Percentiles rank a stretch among this genome's conserved stretches.
Conservation (phyloP, 306 rosid species). For the Adenanthera pavonina region DNA sequence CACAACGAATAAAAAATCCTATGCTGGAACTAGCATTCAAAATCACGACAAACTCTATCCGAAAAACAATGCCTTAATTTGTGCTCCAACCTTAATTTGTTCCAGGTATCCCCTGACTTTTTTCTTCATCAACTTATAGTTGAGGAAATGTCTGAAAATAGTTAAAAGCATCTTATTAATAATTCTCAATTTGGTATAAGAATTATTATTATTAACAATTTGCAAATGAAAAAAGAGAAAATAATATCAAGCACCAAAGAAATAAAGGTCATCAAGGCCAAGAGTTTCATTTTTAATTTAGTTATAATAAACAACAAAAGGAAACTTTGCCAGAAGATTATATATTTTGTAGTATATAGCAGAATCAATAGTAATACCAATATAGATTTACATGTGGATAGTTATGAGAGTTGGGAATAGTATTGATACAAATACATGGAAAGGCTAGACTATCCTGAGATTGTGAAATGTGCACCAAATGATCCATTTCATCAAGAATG, state of each 20-base stretch:
- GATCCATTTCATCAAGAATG: too few relatives aligned
- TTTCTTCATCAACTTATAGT: conserved; percentile 85
- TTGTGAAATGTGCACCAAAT: too few relatives aligned
- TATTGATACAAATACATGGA: too few relatives aligned
- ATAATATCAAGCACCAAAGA: conserved; percentile 3
- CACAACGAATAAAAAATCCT: too few relatives aligned
- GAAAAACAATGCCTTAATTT: conserved; percentile 12
- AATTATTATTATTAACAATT: not conserved
- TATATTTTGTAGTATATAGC: not conserved
- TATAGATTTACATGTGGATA: not conserved
- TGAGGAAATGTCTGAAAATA: conserved; percentile 62
- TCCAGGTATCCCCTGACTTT: conserved; percentile 67
- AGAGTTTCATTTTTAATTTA: not conserved
- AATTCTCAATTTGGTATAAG: too few relatives aligned
- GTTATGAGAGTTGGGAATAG: too few relatives aligned
- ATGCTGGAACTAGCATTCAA: not conserved
- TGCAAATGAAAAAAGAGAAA: not conserved
- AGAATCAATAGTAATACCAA: not conserved
- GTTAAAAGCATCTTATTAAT: too few relatives aligned
- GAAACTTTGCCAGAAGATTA: not conserved
- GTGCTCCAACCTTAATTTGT: conserved; percentile 64
- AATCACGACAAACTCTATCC: too few relatives aligned
- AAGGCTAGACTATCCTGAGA: too few relatives aligned
- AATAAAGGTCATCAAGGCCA: not conserved
- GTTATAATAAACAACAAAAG: not conserved